Base-by-base conservation (phyloP, 2,329 filamentous ascomycete genomes). In the Leptographium procerum region DNA sequence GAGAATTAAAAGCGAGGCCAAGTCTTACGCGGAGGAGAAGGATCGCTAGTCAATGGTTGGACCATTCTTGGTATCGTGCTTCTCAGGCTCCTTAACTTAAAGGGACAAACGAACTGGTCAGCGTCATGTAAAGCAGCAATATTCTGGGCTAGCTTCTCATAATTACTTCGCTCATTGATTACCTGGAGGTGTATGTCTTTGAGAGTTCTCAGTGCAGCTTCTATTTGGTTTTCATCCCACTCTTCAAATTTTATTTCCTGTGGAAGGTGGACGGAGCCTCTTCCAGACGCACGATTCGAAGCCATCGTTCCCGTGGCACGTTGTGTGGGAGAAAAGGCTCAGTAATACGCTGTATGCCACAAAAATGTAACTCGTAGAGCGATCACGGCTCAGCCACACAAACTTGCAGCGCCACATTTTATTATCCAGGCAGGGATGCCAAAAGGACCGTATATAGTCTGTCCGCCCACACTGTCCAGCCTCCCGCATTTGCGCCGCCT, bases 131-230 rank as follows among this genome's bases (percentile, higher is more conserved):
- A n/a, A 29, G 29, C 52, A 47, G 45, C 56, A 14, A 40, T n/a
- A 3, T 26, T 19, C 19, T 14, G 24, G 24, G 24, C 11, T 11
- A 24, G 43, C 36, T 40, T 19, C 19, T 40, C 14, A 40, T 16
- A 43, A 8, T 19, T 43, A 43, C 9, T 43, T 6, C 40, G 8
- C 19, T 16, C n/a, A 8, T 3, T 26, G 19, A 66, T 64, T 75
- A 77, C 80, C 73, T 80, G 77, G 64, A 79, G 71, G 64, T 83
- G 78, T n/a, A 82, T 69, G 52, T 79, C 70, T 63, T 80, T 78
- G 56, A 83, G 71, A 36, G 75, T 72, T 64, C 77, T 70, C 64
- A 83, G 71, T 28, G 75, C 75, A 60, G 74, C 70, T 60, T 77
- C 73, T 8, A 83, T 70, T 59, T 74, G 74, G 57, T 75, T 71